Conservation (phyloP, 2,329 filamentous ascomycete genomes). For the Hymenoscyphus salicellus region DNA sequence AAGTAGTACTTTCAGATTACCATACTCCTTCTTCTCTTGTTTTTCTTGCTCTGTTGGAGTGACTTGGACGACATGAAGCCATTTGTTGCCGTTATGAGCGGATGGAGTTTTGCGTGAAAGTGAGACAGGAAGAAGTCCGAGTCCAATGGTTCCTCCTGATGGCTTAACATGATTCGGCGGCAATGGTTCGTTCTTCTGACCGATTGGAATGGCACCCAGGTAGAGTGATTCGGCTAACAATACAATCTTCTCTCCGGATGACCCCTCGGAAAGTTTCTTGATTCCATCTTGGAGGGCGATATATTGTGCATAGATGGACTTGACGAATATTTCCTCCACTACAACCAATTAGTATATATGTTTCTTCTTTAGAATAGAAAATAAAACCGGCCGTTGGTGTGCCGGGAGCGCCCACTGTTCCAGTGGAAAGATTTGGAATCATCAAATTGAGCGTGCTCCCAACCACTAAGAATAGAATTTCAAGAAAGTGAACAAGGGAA, state of each 20-base stretch:
- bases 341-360: not conserved
- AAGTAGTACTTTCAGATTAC: no score
- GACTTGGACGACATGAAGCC: not conserved
- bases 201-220: not conserved
- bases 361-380: not conserved
- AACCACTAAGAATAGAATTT: no score
- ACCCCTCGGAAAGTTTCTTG: not conserved
- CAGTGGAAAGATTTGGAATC: no score
- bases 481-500: no score
- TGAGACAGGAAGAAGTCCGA: not conserved
- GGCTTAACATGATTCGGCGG: not conserved
- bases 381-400: not conserved
- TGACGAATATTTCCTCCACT: not conserved
- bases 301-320: not conserved
- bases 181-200: not conserved
- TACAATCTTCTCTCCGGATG: not conserved
- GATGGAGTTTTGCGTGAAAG: not conserved
- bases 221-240: not conserved
- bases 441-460: no score
- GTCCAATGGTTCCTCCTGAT: not conserved
- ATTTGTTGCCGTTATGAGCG: not conserved
- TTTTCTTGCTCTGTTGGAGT: not conserved
- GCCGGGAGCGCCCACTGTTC: no score
- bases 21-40: not conserved
- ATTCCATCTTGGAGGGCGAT: not conserved